Conservation (phyloP, 2,329 filamentous ascomycete species). For the Lizonia empirigonia region DNA sequence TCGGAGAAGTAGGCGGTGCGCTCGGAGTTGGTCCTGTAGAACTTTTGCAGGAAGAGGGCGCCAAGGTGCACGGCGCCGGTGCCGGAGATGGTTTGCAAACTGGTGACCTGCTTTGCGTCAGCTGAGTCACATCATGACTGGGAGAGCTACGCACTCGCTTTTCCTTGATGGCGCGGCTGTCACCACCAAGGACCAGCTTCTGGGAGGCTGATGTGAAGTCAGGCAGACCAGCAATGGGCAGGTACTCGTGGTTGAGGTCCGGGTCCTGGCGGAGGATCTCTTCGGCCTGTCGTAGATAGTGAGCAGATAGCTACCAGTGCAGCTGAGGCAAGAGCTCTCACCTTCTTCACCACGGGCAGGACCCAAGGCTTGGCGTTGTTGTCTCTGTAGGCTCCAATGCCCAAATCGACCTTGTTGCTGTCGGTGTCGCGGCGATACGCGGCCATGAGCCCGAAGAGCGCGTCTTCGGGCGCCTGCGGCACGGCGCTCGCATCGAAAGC, state of each 20-base stretch:
- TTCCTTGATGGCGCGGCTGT: conserved; percentile 81
- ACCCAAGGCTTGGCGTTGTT: conserved; percentile 97
- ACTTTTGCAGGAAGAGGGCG: conserved; percentile 89
- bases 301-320: conserved; percentile 19
- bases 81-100: conserved; percentile 94
- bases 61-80: conserved; percentile 95
- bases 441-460: conserved; percentile 89
- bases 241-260: conserved; percentile 95
- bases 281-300: conserved; percentile 70
- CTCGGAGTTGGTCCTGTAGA: conserved; percentile 71
- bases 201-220: conserved; percentile 88
- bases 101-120: conserved; percentile 60
- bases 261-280: conserved; percentile 87
- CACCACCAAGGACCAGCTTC: conserved; percentile 81
- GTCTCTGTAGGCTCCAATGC: conserved; percentile 93
- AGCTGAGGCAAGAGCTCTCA: conserved; percentile 51
- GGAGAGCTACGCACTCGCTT: conserved; percentile 65
- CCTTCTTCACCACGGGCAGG: conserved; percentile 94
- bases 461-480: conserved; percentile 90
- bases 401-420: conserved; percentile 87
- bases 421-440: conserved; percentile 80
- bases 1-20: conserved; percentile 87
- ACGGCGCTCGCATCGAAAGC: conserved; percentile 78
- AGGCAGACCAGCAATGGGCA: conserved; percentile 87
- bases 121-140: conserved; percentile 31